A percentile compares a stretch with the other conserved stretches of the same genome.
phyloP scores from a whole-genome alignment of 2,329 filamentous ascomycete species.

The Colletotrichum scovillei region DNA sequence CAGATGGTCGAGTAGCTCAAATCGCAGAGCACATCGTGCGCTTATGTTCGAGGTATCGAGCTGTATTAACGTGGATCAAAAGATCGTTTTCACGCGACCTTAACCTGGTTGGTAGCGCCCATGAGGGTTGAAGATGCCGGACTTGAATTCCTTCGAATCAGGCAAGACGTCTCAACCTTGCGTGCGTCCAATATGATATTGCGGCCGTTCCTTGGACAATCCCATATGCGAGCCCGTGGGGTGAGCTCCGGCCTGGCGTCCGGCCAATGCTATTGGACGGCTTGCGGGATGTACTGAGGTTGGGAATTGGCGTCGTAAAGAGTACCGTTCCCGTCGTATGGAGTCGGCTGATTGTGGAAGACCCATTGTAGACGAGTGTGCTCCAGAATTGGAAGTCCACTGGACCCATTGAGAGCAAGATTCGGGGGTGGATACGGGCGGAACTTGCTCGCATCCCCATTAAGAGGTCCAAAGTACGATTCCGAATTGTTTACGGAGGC shows the following conservation, averaged over 20 bases:
- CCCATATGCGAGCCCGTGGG: neutral
- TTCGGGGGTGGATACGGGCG: constrained; percentile 54
- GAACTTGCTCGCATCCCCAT: constrained; percentile 46
- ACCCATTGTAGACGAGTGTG: constrained; percentile 47
- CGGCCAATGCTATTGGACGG: neutral
- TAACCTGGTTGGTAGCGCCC: too few relatives aligned
- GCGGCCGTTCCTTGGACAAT: neutral
- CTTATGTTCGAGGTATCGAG: neutral
- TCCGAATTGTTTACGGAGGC: constrained; percentile 50
- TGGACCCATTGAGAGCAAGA: constrained; percentile 54
- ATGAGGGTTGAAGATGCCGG: neutral
- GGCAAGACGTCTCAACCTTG: neutral
- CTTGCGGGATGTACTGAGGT: constrained; percentile 52
- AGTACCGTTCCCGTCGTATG: constrained; percentile 58
- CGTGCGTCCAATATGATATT: neutral
- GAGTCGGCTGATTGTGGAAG: constrained; percentile 44
- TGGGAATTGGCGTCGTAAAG: constrained; percentile 54
- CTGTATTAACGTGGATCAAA: neutral
- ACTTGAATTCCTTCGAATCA: neutral
- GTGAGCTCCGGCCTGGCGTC: neutral
- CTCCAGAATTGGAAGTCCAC: constrained; percentile 52
- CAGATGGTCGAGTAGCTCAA: neutral
- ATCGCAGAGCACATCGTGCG: neutral
- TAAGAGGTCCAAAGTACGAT: constrained; percentile 55
- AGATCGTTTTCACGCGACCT: neutral